Percentiles rank a stretch among this genome's conserved stretches.
phyloP scores from a whole-genome alignment of 2,329 filamentous ascomycete genomes.

The Fusarium avenaceum region DNA sequence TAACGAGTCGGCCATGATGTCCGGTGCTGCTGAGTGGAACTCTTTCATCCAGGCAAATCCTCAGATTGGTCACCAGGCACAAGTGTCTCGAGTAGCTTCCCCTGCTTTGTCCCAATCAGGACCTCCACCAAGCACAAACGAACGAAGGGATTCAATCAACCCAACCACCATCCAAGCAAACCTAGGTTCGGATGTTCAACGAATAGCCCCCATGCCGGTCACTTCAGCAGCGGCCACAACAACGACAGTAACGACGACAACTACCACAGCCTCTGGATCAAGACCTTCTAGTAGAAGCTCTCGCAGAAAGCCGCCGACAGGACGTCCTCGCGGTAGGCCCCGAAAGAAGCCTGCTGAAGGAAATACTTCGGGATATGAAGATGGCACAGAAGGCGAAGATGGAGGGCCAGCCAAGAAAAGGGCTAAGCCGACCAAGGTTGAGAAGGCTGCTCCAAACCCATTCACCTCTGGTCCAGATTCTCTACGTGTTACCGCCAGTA shows the following conservation, averaged over 20 bases:
- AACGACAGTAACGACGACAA: conserved; percentile 30
- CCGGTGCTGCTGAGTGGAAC: conserved; percentile 82
- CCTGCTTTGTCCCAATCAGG: conserved; percentile 56
- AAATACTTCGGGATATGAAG: conserved; percentile 81
- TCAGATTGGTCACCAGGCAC: conserved; percentile 58
- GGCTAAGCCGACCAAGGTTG: conserved; percentile 80
- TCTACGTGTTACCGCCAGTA: conserved; percentile 90
- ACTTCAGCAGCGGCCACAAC: conserved; percentile 43
- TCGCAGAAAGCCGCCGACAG: conserved; percentile 61
- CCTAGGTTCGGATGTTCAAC: conserved; percentile 51
- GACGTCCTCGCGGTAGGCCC: conserved; percentile 68
- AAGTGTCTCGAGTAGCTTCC: conserved; percentile 54
- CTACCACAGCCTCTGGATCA: conserved; percentile 53
- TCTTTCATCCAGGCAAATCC: conserved; percentile 81
- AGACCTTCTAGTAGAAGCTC: conserved; percentile 73
- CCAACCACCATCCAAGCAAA: conserved; percentile 38
- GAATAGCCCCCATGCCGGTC: conserved; percentile 55
- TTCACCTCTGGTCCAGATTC: conserved; percentile 84
- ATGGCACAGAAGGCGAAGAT: conserved; percentile 72
- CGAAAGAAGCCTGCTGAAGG: conserved; percentile 69
- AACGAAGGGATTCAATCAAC: conserved; percentile 50
- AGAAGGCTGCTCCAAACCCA: conserved; percentile 77
- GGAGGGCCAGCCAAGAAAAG: conserved; percentile 70
- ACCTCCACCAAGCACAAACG: conserved; percentile 33
- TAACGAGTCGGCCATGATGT: conserved; percentile 57